Evolutionary conservation across 2,329 filamentous ascomycete genomes (phyloP), one percentile per base, ranked within the genome.

Genomic region (Diaporthe eres): DNA sequence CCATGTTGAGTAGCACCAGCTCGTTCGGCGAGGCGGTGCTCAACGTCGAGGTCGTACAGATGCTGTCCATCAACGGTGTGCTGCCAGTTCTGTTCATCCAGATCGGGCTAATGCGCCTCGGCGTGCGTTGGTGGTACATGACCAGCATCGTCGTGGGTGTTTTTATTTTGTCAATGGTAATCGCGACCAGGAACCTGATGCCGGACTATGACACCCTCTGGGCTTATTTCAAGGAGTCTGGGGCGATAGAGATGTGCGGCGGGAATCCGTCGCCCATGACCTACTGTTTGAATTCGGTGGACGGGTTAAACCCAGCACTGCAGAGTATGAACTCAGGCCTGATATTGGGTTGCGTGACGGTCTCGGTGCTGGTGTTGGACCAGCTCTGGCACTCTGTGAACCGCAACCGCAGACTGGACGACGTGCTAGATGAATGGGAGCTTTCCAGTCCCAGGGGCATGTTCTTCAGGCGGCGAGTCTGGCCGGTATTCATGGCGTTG

Each of bases 101-200:
- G 71, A 75, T 74, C 22, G 77, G 74, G 7, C 74, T 80, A 8
- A 79, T 80, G 55, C 78, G 79, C 2, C 70, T 76, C 4, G 77
- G 77, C 12, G 76, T 80, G 71, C 78, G 77, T 13, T 81, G 80
- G 80, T 80, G 78, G 79, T 81, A 81, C 51, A 79, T 75, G 25
- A 75, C 79, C 17, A 8, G n/a, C 1, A 74, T 80, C 22, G 71
- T 76, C 9, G n/a, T 76, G 15, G n/a, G 75, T 2, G 74, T 77
- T 19, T 79, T 77, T 37, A 44, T 76, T 2, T 44, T 80, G 10
- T 77, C 67, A 1, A 71, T 76, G 39, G 58, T 74, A 58, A 78
- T 76, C 55, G 72, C 75, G 17, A 73, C 72, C 6, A 71, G 53
- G 25, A 74, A 63, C 42, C 75, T 79, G 19, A 78, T 78, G 74